Evolutionary conservation across 116 monocot genomes (phyloP).

Genomic region (Posidonia oceanica): DNA sequence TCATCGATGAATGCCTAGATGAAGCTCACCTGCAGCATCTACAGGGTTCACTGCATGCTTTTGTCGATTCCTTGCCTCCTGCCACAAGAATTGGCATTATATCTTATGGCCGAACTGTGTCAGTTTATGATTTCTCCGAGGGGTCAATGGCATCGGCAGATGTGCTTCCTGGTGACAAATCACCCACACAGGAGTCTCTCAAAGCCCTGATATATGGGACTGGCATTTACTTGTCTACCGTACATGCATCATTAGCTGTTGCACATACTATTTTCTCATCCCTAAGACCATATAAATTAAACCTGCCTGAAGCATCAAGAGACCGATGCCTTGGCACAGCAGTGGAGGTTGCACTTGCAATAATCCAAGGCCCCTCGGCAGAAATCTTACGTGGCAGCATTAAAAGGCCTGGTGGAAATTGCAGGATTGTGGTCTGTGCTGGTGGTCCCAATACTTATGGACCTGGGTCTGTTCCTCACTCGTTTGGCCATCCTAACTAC

Average conservation of each 20-base stretch:
- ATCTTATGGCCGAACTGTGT: slow-evolving; percentile 86
- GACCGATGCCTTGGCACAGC: slow-evolving; percentile 91
- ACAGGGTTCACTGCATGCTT: slow-evolving; percentile 93
- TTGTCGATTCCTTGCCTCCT: slow-evolving; percentile 77
- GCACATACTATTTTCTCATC: slow-evolving; percentile 87
- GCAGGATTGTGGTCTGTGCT: slow-evolving; percentile 75
- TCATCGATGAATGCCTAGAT: slow-evolving; percentile 94
- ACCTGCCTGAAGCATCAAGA: slow-evolving; percentile 66
- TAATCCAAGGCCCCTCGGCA: slow-evolving; percentile 77
- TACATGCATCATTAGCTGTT: slow-evolving; percentile 78
- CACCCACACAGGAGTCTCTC: slow-evolving; percentile 59
- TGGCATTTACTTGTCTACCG: slow-evolving; percentile 70
- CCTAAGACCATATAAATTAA: slow-evolving; percentile 61
- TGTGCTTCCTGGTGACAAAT: slow-evolving; percentile 74
- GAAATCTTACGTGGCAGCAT: slow-evolving; percentile 73
- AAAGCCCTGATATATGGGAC: slow-evolving; percentile 93
- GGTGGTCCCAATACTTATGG: slow-evolving; percentile 92
- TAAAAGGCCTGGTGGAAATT: slow-evolving; percentile 79
- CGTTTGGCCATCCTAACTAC: slow-evolving; percentile 87
- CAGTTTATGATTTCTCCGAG: slow-evolving; percentile 97
- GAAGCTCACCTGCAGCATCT: slow-evolving; percentile 92
- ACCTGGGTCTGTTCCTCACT: slow-evolving; percentile 86
- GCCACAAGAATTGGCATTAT: slow-evolving; percentile 78
- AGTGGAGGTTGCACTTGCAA: slow-evolving; percentile 86
- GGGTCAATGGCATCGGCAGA: slow-evolving; percentile 84